phyloP scores from a whole-genome alignment of 306 rosid species.

The Quercus berberidifolia region DNA sequence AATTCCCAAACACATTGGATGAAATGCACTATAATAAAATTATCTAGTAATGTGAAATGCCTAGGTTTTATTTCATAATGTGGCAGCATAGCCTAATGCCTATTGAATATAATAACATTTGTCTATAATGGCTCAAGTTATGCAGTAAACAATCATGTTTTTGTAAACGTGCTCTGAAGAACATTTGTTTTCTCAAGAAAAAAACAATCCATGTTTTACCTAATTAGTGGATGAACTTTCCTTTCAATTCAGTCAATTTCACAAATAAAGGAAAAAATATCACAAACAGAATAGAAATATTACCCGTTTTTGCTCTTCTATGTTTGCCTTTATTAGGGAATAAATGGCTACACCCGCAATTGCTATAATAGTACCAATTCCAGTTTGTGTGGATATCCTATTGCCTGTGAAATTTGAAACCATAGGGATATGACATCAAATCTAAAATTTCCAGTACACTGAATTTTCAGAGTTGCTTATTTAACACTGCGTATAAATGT shows the following conservation, averaged over 20 bases:
- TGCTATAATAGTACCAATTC: slow-evolving; percentile 68
- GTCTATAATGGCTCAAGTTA: neutral
- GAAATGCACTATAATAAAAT: too few species aligned
- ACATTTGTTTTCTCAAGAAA: neutral
- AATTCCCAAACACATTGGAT: too few species aligned
- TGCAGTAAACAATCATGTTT: neutral
- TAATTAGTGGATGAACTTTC: neutral
- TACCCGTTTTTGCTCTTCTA: slow-evolving; percentile 69
- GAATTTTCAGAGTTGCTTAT: neutral
- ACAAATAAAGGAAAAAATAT: neutral
- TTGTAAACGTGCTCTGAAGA: neutral
- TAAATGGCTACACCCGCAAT: slow-evolving; percentile 79
- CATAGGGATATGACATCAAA: neutral
- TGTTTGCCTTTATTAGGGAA: slow-evolving; percentile 66
- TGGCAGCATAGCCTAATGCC: too few species aligned
- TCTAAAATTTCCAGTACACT: neutral
- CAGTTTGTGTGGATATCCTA: slow-evolving; percentile 69
- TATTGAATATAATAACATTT: neutral
- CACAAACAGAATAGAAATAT: neutral
- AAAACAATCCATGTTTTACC: neutral
- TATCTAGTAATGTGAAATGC: too few species aligned
- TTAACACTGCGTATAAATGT: neutral
- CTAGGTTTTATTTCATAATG: too few species aligned
- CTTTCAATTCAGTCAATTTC: neutral
- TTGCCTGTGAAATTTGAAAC: slow-evolving; percentile 45